Conservation (phyloP, 331 rosid species). For the Acacia pycnantha region DNA sequence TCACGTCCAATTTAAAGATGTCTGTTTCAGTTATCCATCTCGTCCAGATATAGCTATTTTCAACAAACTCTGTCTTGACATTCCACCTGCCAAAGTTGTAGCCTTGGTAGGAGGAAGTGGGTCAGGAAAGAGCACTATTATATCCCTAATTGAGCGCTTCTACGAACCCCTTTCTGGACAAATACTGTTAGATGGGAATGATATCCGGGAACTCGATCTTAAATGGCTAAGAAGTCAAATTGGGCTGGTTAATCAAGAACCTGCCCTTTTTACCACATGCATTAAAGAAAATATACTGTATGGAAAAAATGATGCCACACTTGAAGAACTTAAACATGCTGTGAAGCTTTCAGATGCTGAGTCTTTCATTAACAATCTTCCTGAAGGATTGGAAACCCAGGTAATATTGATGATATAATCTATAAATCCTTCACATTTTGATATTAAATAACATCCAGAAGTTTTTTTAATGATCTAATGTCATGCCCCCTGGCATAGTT, state of each 20-base stretch:
- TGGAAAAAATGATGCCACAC: slow-evolving; percentile 88
- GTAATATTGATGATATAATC: slow-evolving; percentile 35
- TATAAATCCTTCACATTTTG: background rate
- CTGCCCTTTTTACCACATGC: slow-evolving; percentile 92
- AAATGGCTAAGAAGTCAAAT: slow-evolving; percentile 90
- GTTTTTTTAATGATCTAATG: background rate
- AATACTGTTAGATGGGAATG: slow-evolving; percentile 59
- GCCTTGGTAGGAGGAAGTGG: slow-evolving; percentile 99
- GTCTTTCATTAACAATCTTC: slow-evolving; percentile 85
- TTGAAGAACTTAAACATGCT: slow-evolving; percentile 77
- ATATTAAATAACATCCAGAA: background rate
- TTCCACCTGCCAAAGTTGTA: slow-evolving; percentile 83
- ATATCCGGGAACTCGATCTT: slow-evolving; percentile 69
- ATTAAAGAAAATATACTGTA: slow-evolving; percentile 86
- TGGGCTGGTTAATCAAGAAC: slow-evolving; percentile 96
- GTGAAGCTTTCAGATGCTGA: slow-evolving; percentile 88
- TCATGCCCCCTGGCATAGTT: background rate
- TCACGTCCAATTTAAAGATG: slow-evolving; percentile 70
- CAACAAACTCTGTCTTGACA: slow-evolving; percentile 64
- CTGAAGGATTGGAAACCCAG: slow-evolving; percentile 93
- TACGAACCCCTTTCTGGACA: slow-evolving; percentile 88
- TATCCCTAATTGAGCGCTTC: slow-evolving; percentile 87
- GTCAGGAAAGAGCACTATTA: slow-evolving; percentile 88
- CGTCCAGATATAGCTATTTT: slow-evolving; percentile 72
- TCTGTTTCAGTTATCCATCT: slow-evolving; percentile 83